Evolutionary conservation across 2,329 filamentous ascomycete species (phyloP).

Genomic region (Ophiostoma novo-ulmi): DNA sequence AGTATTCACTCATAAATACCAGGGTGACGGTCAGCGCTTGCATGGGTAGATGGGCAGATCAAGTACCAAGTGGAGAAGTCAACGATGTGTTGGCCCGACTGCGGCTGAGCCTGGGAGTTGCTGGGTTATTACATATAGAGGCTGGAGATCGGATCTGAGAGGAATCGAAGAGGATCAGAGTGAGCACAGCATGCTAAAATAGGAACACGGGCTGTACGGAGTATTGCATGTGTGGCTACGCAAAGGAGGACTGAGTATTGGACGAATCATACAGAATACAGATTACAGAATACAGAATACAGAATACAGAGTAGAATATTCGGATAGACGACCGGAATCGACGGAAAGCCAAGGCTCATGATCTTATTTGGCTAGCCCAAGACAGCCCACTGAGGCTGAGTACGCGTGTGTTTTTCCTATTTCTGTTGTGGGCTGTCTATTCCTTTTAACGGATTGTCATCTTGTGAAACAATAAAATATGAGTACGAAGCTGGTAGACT

Average conservation of each 20-base stretch:
- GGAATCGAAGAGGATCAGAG: not conserved
- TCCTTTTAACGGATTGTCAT: too few species aligned
- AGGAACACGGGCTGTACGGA: not conserved
- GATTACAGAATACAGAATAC: too few species aligned
- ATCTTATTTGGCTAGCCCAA: too few species aligned
- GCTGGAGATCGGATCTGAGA: not conserved
- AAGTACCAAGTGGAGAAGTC: constrained; percentile 3
- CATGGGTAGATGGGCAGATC: constrained; percentile 4
- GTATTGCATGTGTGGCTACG: not conserved
- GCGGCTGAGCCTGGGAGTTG: not conserved
- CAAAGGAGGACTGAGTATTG: not conserved
- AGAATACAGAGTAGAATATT: not conserved
- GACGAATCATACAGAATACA: not conserved
- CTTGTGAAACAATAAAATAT: too few species aligned
- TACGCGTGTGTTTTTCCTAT: not conserved
- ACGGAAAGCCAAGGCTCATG: not conserved
- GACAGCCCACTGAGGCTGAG: not conserved
- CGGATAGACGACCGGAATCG: not conserved
- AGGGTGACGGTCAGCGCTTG: constrained; percentile 10
- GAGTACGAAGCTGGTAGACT: too few species aligned
- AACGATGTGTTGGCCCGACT: not conserved
- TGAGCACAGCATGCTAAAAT: constrained; percentile 2
- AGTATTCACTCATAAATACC: not conserved
- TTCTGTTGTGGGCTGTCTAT: too few species aligned
- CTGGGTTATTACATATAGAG: not conserved